Percentiles rank a stretch among this genome's conserved stretches.
phyloP scores from a whole-genome alignment of 78 protist species.

The Dictyostelium firmibasis region DNA sequence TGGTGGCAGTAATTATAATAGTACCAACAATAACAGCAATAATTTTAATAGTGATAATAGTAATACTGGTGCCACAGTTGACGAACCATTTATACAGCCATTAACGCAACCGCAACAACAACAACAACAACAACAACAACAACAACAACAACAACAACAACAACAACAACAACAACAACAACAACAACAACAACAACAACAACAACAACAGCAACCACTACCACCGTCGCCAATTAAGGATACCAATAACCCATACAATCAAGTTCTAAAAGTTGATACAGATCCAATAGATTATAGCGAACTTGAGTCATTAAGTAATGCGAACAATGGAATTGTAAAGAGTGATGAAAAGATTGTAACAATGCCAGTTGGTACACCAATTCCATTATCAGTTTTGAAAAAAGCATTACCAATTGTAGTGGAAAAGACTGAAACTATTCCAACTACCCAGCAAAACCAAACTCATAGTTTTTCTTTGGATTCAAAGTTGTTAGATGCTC shows the following conservation, averaged over 20 bases:
- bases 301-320: background rate
- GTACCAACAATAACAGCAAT: too few species aligned
- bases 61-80: background rate
- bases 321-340: background rate
- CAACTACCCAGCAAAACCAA: background rate
- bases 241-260: background rate
- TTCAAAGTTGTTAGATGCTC: constrained; percentile 45
- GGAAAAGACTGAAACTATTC: background rate
- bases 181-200: background rate
- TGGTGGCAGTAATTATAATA: background rate
- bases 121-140: too few species aligned
- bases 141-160: background rate
- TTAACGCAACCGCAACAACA: background rate
- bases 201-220: background rate
- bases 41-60: too few species aligned
- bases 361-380: constrained; percentile 78
- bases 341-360: constrained; percentile 53
- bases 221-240: background rate
- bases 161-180: background rate
- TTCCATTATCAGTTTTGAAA: constrained; percentile 27
- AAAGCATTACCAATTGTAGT: background rate
- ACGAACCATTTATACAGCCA: background rate
- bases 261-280: background rate
- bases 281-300: background rate
- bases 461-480: background rate